Percentiles rank a stretch among this genome's conserved stretches.
Evolutionary conservation across 1,139 yeast species (phyloP).

Genomic region (Yarrowia galli): DNA sequence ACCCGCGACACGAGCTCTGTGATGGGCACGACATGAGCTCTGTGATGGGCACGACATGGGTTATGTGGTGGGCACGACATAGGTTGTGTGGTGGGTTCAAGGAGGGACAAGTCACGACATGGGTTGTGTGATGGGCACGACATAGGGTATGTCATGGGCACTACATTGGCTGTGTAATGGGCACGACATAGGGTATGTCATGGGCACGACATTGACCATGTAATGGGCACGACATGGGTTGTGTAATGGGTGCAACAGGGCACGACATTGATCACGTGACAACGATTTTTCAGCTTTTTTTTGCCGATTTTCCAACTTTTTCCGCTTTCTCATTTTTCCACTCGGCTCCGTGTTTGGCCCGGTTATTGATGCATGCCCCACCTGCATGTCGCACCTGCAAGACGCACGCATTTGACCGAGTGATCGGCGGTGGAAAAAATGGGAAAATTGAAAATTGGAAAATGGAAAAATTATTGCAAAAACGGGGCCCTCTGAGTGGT

Average conservation of each 20-base stretch:
- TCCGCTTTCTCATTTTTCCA: background rate
- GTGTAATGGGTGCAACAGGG: background rate
- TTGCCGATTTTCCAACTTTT: background rate
- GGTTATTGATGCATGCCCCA: conserved; percentile 1
- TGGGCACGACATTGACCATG: background rate
- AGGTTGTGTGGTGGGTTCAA: background rate
- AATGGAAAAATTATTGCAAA: too few relatives aligned
- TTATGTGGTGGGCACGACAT: too few relatives aligned
- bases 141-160: background rate
- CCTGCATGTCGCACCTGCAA: background rate
- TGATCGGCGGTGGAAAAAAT: background rate
- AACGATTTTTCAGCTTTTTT: background rate
- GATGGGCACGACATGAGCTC: too few relatives aligned
- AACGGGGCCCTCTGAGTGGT: too few relatives aligned
- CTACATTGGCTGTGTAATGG: background rate
- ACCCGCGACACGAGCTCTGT: too few relatives aligned
- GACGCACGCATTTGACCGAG: conserved; percentile 12
- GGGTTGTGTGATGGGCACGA: background rate
- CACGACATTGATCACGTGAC: background rate
- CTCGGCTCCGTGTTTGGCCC: conserved; percentile 11
- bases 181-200: background rate
- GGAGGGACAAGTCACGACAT: too few relatives aligned
- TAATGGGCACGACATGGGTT: background rate
- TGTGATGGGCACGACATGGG: too few relatives aligned
- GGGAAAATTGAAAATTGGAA: too few relatives aligned